These are phyloP conservation scores for Xylariaceae sp. DNA, from an alignment of 2,329 filamentous ascomycete species.

Conservation along the genomic window DNA sequence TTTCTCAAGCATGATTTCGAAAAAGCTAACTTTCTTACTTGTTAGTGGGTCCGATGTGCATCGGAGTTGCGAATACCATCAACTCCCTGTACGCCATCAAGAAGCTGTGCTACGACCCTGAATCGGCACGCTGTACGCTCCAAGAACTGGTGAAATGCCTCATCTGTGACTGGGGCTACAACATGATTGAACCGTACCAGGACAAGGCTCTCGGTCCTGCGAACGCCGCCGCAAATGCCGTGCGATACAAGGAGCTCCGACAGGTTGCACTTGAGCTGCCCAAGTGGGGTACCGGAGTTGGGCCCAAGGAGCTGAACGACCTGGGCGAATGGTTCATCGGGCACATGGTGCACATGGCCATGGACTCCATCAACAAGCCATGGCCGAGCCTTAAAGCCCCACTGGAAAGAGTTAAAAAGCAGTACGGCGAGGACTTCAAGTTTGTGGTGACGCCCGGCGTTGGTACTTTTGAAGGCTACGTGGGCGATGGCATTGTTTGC, in stretches of 20 bases:
- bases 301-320: constrained; percentile 15
- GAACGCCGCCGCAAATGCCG: constrained; percentile 16
- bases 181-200: constrained; percentile 18
- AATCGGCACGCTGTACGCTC: constrained; percentile 11
- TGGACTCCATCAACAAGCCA: constrained; percentile 13
- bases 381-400: constrained; percentile 7
- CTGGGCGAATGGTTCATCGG: constrained; percentile 18
- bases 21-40: background rate
- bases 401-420: constrained; percentile 17
- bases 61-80: constrained; percentile 15
- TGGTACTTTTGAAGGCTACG: constrained; percentile 24
- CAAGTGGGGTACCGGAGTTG: constrained; percentile 21
- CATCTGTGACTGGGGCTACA: constrained; percentile 18
- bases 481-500: constrained; percentile 20
- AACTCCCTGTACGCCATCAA: constrained; percentile 19
- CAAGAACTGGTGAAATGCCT: constrained; percentile 9
- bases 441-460: constrained; percentile 20
- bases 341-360: constrained; percentile 13
- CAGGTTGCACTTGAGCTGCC: constrained; percentile 16
- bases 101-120: constrained; percentile 12
- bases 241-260: constrained; percentile 21
- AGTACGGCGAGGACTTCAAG: constrained; percentile 19
- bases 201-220: constrained; percentile 13
- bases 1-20: background rate
- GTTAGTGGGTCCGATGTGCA: constrained; percentile 11